These are phyloP conservation scores for Sisymbrium irio DNA, from an alignment of 345 rosid genomes.

Conservation along the genomic window DNA sequence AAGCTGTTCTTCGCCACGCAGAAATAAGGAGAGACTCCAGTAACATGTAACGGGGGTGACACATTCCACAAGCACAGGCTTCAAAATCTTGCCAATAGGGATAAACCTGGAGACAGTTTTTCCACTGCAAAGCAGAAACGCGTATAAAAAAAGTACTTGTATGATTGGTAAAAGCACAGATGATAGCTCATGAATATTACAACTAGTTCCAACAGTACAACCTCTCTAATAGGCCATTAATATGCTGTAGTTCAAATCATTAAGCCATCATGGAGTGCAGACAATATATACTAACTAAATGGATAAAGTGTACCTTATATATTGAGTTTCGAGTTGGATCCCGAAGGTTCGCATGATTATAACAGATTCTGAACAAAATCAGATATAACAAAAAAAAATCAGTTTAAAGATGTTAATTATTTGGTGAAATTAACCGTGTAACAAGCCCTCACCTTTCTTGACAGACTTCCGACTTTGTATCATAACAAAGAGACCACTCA, in stretches of 20 bases:
- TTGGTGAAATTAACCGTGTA: neutral
- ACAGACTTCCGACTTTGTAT: conserved; percentile 46
- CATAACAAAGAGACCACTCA: conserved; percentile 46
- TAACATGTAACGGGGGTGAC: conserved; percentile 81
- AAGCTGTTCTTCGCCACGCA: conserved; percentile 62
- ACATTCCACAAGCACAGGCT: conserved; percentile 76
- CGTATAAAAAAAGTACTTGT: neutral
- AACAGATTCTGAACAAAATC: conserved; percentile 65
- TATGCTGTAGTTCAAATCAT: neutral
- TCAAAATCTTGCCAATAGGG: conserved; percentile 70
- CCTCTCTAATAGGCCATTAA: neutral
- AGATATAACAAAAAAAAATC: conserved; percentile 2
- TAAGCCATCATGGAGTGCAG: neutral
- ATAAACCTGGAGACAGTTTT: conserved; percentile 54
- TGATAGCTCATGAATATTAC: neutral
- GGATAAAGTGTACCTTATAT: conserved; percentile 48
- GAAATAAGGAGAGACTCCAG: conserved; percentile 71
- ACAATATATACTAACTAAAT: neutral
- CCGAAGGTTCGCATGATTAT: conserved; percentile 74
- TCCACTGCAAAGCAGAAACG: conserved; percentile 50
- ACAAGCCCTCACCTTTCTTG: conserved; percentile 55
- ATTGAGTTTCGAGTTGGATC: conserved; percentile 79
- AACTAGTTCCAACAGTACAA: neutral
- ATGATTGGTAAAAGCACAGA: neutral
- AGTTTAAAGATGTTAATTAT: neutral